Conservation (phyloP, 148 eudicot species). For the Mesembryanthemum crystallinum region DNA sequence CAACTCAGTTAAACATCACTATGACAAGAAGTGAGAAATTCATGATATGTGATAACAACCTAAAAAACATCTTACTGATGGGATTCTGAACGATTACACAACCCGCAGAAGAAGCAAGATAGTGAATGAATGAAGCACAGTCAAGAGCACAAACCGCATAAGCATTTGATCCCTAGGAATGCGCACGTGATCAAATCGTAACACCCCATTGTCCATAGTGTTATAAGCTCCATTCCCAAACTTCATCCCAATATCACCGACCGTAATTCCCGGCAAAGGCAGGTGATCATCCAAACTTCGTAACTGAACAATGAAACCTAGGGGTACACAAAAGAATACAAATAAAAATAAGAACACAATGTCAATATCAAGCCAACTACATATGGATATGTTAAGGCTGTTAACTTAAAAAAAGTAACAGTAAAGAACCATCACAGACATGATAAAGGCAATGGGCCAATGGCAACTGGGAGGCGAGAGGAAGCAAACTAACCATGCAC, state of each 20-base stretch:
- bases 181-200: constrained; percentile 83
- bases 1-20: background rate
- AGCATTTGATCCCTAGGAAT: constrained; percentile 96
- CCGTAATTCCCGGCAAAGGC: constrained; percentile 83
- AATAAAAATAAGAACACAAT: background rate
- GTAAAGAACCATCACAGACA: background rate
- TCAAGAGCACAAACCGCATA: constrained; percentile 57
- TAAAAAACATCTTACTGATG: background rate
- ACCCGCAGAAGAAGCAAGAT: background rate
- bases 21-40: background rate
- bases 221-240: constrained; percentile 98
- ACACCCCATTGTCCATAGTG: constrained; percentile 91
- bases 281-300: constrained; percentile 91
- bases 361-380: background rate
- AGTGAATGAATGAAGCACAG: background rate
- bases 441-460: background rate
- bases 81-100: background rate
- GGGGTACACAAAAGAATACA: background rate
- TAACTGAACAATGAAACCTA: constrained; percentile 93
- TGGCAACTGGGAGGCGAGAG: background rate
- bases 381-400: background rate
- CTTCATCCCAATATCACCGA: constrained; percentile 97
- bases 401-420: background rate
- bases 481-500: constrained; percentile 59
- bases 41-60: background rate